Percentiles rank a stretch among this genome's conserved stretches.
These are phyloP conservation scores for Cyclotella baltica DNA, from an alignment of 108 stramenopile genomes.

Conservation along the genomic window DNA sequence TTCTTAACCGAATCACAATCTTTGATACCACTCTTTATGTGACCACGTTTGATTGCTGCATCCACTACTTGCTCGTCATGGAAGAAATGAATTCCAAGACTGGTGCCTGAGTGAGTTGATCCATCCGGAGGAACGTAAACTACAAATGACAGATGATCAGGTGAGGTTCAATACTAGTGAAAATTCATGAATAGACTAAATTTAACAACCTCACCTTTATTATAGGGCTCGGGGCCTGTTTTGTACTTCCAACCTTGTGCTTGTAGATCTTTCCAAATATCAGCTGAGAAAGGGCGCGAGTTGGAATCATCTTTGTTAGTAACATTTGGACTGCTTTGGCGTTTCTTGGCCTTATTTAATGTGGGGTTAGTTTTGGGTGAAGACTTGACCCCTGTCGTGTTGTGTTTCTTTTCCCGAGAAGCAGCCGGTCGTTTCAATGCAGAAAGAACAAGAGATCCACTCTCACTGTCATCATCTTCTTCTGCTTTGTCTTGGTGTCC, in stretches of 20 bases:
- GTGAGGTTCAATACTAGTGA: background rate
- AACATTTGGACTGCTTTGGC: background rate
- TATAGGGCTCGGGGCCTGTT: constrained; percentile 51
- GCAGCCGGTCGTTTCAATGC: background rate
- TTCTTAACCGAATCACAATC: background rate
- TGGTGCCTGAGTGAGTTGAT: constrained; percentile 37
- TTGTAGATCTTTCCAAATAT: constrained; percentile 37
- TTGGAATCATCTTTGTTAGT: background rate
- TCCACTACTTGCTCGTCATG: constrained; percentile 30
- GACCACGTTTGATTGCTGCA: constrained; percentile 37
- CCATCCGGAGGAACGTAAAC: constrained; percentile 54
- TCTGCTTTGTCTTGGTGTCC: background rate
- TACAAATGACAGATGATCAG: background rate
- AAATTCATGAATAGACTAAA: background rate
- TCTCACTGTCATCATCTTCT: background rate
- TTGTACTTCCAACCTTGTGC: constrained; percentile 46
- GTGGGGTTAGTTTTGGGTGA: background rate
- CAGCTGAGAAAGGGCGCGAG: background rate
- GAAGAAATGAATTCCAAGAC: constrained; percentile 52
- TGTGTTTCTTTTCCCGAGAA: background rate
- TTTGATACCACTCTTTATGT: background rate
- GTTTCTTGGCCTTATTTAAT: background rate
- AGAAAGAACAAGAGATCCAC: background rate
- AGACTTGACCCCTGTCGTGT: background rate
- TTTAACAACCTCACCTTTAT: constrained; percentile 32